These are phyloP conservation scores for Cryptococcus depauperatus DNA, from an alignment of 1,284 basidiomycete species.

Conservation along the genomic window DNA sequence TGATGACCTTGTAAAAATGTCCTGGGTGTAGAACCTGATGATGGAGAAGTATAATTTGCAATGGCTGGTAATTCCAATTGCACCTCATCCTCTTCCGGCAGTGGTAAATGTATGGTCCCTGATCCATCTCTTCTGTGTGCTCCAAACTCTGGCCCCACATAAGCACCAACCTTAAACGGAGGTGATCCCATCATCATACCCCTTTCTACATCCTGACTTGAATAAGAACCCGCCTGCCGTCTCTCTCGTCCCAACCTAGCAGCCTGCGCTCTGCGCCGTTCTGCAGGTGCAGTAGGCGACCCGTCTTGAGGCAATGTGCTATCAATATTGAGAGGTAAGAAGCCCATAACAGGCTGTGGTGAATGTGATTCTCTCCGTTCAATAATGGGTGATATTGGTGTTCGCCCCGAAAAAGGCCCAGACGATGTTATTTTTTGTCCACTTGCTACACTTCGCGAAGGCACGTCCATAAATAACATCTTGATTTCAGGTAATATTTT, in stretches of 20 bases:
- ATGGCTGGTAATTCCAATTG: no score
- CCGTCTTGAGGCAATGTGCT: slow-evolving; percentile 7
- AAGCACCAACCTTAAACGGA: slow-evolving; percentile 4
- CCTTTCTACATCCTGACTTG: slow-evolving; percentile 78
- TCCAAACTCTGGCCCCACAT: neutral
- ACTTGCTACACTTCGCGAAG: neutral
- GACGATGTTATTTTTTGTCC: slow-evolving; percentile 25
- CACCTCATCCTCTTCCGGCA: slow-evolving; percentile 14
- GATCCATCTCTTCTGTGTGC: slow-evolving; percentile 25
- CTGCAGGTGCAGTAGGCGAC: slow-evolving; percentile 14
- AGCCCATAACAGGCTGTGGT: slow-evolving; percentile 20
- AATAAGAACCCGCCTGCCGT: slow-evolving; percentile 89
- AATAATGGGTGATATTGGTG: slow-evolving; percentile 45
- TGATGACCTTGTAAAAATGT: slow-evolving; percentile 23
- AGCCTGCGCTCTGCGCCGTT: neutral
- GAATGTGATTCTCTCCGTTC: slow-evolving; percentile 40
- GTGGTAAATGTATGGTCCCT: slow-evolving; percentile 16
- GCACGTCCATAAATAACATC: slow-evolving; percentile 53
- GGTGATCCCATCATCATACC: slow-evolving; percentile 63
- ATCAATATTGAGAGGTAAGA: slow-evolving; percentile 12
- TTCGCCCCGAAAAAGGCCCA: slow-evolving; percentile 26
- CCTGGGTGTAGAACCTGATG: no score
- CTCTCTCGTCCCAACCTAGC: slow-evolving; percentile 30
- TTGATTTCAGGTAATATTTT: slow-evolving; percentile 65
- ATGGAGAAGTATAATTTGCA: no score